Conservation (phyloP, 768 basidiomycete genomes). For the Lepiota brunneoincarnata region DNA sequence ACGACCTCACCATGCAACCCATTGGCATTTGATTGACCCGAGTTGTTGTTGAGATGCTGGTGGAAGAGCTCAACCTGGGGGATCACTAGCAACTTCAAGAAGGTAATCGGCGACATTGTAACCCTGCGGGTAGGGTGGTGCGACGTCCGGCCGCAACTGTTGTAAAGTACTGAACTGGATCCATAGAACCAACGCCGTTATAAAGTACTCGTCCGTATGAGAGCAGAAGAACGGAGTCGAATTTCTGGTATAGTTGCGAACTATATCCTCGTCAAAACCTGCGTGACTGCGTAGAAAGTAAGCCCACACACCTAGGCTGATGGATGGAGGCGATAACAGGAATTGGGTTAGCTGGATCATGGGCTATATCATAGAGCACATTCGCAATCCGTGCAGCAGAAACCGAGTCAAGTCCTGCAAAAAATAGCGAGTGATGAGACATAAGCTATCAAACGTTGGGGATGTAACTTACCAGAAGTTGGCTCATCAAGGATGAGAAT, state of each 20-base stretch:
- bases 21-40: not conserved
- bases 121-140: slow-evolving; percentile 62
- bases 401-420: slow-evolving; percentile 77
- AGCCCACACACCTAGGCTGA: slow-evolving; percentile 63
- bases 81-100: slow-evolving; percentile 79
- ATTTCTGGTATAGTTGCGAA: slow-evolving; percentile 81
- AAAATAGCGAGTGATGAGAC: not conserved
- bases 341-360: slow-evolving; percentile 63
- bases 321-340: slow-evolving; percentile 87
- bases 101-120: slow-evolving; percentile 95
- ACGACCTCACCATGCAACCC: not conserved
- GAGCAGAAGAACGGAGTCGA: slow-evolving; percentile 78
- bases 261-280: slow-evolving; percentile 27
- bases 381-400: slow-evolving; percentile 80
- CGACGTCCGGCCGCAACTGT: slow-evolving; percentile 33
- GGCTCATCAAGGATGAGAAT: slow-evolving; percentile 89
- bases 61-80: slow-evolving; percentile 33
- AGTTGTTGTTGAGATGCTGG: not conserved
- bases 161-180: slow-evolving; percentile 68
- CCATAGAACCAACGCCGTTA: slow-evolving; percentile 70
- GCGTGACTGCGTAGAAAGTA: slow-evolving; percentile 1
- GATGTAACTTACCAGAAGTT: slow-evolving; percentile 45
- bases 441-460: slow-evolving; percentile 3
- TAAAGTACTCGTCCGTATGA: slow-evolving; percentile 78
- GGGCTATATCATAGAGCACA: slow-evolving; percentile 74